These are phyloP conservation scores for Starmerella bombi DNA, from an alignment of 805 yeast species.

Conservation along the genomic window DNA sequence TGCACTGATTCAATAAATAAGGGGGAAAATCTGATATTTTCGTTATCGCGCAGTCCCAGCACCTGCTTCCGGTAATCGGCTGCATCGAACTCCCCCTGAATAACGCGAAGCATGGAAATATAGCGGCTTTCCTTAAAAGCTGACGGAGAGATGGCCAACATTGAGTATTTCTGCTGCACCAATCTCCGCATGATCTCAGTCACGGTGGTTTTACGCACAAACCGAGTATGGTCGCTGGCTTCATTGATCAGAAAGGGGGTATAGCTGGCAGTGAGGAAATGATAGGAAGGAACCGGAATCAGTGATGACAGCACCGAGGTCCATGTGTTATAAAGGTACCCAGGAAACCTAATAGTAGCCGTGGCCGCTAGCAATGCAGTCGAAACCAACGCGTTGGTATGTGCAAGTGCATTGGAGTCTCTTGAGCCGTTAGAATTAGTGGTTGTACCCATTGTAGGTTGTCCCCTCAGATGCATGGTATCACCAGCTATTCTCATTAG, in stretches of 20 bases:
- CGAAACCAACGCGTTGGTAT: slow-evolving; percentile 69
- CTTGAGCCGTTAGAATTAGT: neutral
- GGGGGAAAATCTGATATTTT: slow-evolving; percentile 58
- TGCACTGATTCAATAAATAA: slow-evolving; percentile 75
- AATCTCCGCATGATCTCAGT: slow-evolving; percentile 77
- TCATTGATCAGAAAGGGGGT: slow-evolving; percentile 63
- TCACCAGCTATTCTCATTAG: slow-evolving; percentile 56
- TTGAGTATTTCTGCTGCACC: slow-evolving; percentile 59
- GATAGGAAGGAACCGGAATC: slow-evolving; percentile 75
- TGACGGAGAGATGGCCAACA: slow-evolving; percentile 39
- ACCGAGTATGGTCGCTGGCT: slow-evolving; percentile 33
- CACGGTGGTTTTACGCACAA: slow-evolving; percentile 57
- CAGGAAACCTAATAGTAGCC: slow-evolving; percentile 80
- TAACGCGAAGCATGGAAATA: slow-evolving; percentile 56
- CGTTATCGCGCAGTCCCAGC: slow-evolving; percentile 31
- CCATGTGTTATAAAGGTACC: slow-evolving; percentile 76
- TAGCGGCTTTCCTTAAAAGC: slow-evolving; percentile 36
- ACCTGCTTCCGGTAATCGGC: slow-evolving; percentile 44
- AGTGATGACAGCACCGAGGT: slow-evolving; percentile 70
- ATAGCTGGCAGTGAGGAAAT: slow-evolving; percentile 58
- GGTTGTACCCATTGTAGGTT: slow-evolving; percentile 22
- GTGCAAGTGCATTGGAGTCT: neutral
- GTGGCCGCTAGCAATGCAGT: slow-evolving; percentile 75
- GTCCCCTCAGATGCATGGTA: slow-evolving; percentile 43
- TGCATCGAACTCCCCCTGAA: slow-evolving; percentile 55